These are phyloP conservation scores for Solanum chiquidenum DNA, from an alignment of 257 asterid species.

Conservation along the genomic window DNA sequence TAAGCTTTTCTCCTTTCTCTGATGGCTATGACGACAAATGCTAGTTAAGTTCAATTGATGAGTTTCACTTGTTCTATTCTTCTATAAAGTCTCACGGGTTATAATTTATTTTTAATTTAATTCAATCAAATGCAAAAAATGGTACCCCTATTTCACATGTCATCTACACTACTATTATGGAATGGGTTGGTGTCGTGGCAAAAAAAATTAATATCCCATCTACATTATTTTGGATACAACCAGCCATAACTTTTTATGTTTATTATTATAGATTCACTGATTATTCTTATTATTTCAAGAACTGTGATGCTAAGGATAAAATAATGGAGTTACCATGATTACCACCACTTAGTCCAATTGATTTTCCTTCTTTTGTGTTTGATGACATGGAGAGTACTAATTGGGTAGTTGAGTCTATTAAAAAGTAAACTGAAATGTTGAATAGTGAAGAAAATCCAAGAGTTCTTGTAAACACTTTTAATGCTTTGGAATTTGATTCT, in stretches of 20 bases:
- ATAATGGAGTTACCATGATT: background rate
- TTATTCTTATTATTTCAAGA: background rate
- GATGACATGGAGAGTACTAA: background rate
- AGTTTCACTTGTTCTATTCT: background rate
- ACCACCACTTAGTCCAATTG: background rate
- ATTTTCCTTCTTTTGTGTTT: constrained; percentile 5
- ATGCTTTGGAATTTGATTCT: background rate
- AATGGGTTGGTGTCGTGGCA: too few relatives aligned
- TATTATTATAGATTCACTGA: background rate
- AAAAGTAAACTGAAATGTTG: background rate
- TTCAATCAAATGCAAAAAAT: background rate
- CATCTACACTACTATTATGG: background rate
- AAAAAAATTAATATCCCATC: too few relatives aligned
- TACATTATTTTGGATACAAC: background rate
- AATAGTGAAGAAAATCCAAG: background rate
- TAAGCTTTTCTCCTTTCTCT: background rate
- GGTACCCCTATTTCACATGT: background rate
- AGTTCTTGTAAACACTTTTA: background rate
- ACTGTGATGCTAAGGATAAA: background rate
- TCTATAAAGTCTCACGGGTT: background rate
- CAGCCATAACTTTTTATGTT: background rate
- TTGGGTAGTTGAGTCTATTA: background rate
- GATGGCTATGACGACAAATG: background rate
- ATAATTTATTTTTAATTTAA: background rate
- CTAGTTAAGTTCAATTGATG: background rate